Conservation (phyloP, 768 basidiomycete genomes). For the Mycena amicta region DNA sequence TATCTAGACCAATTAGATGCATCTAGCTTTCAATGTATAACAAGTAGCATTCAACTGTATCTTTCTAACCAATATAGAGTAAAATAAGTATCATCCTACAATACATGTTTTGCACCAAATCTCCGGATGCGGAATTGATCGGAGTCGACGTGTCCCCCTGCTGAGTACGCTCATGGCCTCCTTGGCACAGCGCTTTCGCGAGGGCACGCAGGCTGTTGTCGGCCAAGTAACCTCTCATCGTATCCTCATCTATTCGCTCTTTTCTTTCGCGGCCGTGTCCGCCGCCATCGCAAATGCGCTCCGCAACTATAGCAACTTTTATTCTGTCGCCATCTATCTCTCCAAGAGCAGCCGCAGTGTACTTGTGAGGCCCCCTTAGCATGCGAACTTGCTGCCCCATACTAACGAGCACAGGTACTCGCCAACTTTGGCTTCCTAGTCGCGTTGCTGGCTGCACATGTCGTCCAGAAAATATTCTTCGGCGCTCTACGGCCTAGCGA, state of each 20-base stretch:
- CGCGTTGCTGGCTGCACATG: slow-evolving; percentile 73
- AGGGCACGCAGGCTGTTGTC: slow-evolving; percentile 52
- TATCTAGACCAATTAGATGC: too few species aligned
- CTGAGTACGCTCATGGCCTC: slow-evolving; percentile 8
- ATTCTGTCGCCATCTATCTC: slow-evolving; percentile 90
- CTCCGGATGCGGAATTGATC: too few species aligned
- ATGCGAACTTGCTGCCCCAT: slow-evolving; percentile 4
- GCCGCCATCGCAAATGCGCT: slow-evolving; percentile 80
- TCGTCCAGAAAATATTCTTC: slow-evolving; percentile 88
- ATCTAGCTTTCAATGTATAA: too few species aligned
- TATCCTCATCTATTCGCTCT: slow-evolving; percentile 65
- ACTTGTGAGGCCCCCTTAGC: slow-evolving; percentile 56
- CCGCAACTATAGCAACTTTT: slow-evolving; percentile 87
- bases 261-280: slow-evolving; percentile 70
- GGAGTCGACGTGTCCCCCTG: background rate
- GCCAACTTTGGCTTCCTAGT: slow-evolving; percentile 88
- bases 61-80: too few species aligned
- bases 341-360: slow-evolving; percentile 92
- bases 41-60: too few species aligned
- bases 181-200: slow-evolving; percentile 58
- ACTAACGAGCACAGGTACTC: slow-evolving; percentile 59
- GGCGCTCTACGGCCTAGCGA: slow-evolving; percentile 85
- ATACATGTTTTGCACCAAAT: too few species aligned
- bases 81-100: too few species aligned
- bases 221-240: slow-evolving; percentile 61